Evolutionary conservation across 163 green algal species (phyloP), one percentile per base, ranked within the genome.

Genomic region (Scenedesmus sp.): DNA sequence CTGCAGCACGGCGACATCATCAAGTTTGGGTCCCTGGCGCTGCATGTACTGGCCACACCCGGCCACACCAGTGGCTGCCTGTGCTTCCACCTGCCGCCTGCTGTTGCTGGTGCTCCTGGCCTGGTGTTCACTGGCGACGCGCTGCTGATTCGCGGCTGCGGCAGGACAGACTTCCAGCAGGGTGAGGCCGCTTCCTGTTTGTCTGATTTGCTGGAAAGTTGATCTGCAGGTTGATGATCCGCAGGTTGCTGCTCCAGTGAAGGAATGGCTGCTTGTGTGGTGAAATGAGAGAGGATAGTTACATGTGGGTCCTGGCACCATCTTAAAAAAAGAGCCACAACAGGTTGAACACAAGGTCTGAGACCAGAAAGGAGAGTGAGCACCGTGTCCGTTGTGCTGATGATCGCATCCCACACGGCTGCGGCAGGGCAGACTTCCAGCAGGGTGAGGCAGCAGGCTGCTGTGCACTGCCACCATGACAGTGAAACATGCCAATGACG

Each of bases 371-470:
- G 34, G 34, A 46, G 34, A 46, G 34, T 46, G 34, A 46, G 34
- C 34, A 46, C 34, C 34, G 34, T 46, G 34, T 46, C 34, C 34
- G 0, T 46, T 46, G 34, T 46, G 34, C 34, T 46, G 34, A 46
- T 46, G 34, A 46, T 46, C 34, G 0, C 34, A 46, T 46, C 34
- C 34, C 34, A 46, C 34, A 46, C 34, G 96, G 96, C 66, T 97
- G 96, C 90, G 96, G 96, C 26, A 91, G 96, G 55, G 97, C 96
- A 59, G 96, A 97, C 90, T 97, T 97, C 89, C 96, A 97, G 91
- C 56, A 93, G 7, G 95, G 92, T 92, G 76, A 62, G 88, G 62
- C 18, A 15, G 5, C 66, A 76, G 34, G 66, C 18, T 70, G 62
- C 62, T 16, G 62, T 4, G 12, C 18, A 18, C 34, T 46, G 34